Conservation (phyloP, 148 eudicot genomes). For the Vaccinium macrocarpon region DNA sequence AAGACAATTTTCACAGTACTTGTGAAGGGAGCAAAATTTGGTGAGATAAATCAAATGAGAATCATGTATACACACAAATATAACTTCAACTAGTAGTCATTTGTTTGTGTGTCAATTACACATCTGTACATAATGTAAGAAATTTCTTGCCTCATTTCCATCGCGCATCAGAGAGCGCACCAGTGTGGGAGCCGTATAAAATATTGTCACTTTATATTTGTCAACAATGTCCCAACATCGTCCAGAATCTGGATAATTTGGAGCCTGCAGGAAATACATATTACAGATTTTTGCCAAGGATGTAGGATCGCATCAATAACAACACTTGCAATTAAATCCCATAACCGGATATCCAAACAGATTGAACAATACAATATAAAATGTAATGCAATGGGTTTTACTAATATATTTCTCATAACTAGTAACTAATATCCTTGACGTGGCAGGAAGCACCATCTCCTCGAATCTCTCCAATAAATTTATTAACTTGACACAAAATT, state of each 20-base stretch:
- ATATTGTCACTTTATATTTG: slow-evolving; percentile 84
- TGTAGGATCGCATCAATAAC: neutral
- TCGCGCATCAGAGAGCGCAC: slow-evolving; percentile 98
- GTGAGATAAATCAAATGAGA: neutral
- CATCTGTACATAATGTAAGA: slow-evolving; percentile 11
- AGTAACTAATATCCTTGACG: slow-evolving; percentile 2
- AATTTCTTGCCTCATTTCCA: slow-evolving; percentile 64
- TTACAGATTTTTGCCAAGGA: slow-evolving; percentile 5
- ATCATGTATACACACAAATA: neutral
- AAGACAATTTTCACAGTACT: neutral
- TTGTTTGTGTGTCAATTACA: neutral
- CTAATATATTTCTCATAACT: neutral
- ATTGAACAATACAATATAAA: neutral
- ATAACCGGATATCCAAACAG: slow-evolving; percentile 9
- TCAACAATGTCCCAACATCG: slow-evolving; percentile 98
- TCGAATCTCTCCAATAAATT: neutral
- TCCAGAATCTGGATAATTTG: slow-evolving; percentile 93
- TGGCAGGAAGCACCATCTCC: slow-evolving; percentile 4
- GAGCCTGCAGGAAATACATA: slow-evolving; percentile 55
- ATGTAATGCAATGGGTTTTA: neutral
- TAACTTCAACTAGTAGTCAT: neutral
- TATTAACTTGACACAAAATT: neutral
- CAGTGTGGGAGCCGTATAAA: slow-evolving; percentile 96
- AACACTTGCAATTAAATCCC: neutral
- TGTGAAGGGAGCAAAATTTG: neutral